Evolutionary conservation across 2,329 filamentous ascomycete species (phyloP).

Genomic region (Aspergillus sp.): DNA sequence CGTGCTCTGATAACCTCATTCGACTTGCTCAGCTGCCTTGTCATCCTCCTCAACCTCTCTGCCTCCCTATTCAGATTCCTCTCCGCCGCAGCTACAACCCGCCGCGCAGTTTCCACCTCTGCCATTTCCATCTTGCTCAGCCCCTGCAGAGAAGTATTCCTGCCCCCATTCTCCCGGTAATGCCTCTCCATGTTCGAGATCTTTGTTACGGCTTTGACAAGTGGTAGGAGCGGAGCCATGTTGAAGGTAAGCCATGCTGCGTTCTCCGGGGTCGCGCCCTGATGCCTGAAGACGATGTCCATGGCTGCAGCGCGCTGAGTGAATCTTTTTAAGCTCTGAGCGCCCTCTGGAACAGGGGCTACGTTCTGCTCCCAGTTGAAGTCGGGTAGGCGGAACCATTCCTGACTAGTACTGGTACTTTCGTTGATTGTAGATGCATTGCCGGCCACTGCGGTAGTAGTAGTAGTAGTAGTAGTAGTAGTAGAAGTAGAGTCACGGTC

Average conservation of each 20-base stretch:
- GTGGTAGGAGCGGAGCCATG: slow-evolving; percentile 20
- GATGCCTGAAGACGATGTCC: slow-evolving; percentile 26
- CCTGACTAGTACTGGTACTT: not conserved
- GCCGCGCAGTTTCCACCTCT: slow-evolving; percentile 28
- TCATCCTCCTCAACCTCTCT: slow-evolving; percentile 22
- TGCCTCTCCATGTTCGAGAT: slow-evolving; percentile 24
- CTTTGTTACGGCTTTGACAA: slow-evolving; percentile 32
- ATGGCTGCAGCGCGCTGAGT: slow-evolving; percentile 26
- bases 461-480: not conserved
- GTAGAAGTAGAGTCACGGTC: not conserved
- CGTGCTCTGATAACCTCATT: slow-evolving; percentile 22
- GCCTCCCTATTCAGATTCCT: slow-evolving; percentile 27
- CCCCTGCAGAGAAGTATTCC: slow-evolving; percentile 1
- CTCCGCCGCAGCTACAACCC: slow-evolving; percentile 24
- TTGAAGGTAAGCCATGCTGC: slow-evolving; percentile 30
- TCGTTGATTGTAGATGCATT: not conserved
- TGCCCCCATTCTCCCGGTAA: slow-evolving; percentile 12
- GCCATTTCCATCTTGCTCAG: slow-evolving; percentile 25
- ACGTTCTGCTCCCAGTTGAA: slow-evolving; percentile 27
- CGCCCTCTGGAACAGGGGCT: slow-evolving; percentile 22
- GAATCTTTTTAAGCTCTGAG: slow-evolving; percentile 26
- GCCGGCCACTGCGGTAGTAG: not conserved
- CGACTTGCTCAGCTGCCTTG: slow-evolving; percentile 22
- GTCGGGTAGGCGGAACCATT: slow-evolving; percentile 9
- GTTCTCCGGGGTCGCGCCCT: slow-evolving; percentile 30